Percentiles rank a stretch among this genome's conserved stretches.
Evolutionary conservation across 2,329 filamentous ascomycete genomes (phyloP).

Genomic region (Ilyonectria robusta): DNA sequence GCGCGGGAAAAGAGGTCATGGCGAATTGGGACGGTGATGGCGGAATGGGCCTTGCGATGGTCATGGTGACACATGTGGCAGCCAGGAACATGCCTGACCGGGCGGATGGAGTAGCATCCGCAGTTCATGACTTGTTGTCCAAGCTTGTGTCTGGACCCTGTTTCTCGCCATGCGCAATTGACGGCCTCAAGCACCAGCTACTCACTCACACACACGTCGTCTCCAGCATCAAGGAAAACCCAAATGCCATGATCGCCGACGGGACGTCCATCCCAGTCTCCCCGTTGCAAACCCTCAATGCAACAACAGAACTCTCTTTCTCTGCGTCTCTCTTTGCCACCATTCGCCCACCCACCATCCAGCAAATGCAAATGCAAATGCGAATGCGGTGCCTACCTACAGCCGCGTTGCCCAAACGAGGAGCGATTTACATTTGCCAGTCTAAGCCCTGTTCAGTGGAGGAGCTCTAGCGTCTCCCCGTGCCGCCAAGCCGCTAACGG

Average conservation of each 20-base stretch:
- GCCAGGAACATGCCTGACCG: background rate
- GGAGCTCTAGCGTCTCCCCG: background rate
- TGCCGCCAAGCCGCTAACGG: constrained; percentile 25
- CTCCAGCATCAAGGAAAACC: background rate
- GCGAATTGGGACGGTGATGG: background rate
- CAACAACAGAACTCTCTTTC: constrained; percentile 12
- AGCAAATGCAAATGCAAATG: background rate
- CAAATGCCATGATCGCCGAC: background rate
- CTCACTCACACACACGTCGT: background rate
- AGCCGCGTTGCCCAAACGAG: constrained; percentile 13
- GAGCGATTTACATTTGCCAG: constrained; percentile 10
- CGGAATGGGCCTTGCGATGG: background rate
- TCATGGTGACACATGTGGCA: background rate
- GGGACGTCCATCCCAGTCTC: background rate
- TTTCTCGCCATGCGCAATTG: background rate
- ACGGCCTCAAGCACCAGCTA: background rate
- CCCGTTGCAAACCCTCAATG: constrained; percentile 14
- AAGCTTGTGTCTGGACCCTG: background rate
- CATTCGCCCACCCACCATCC: background rate
- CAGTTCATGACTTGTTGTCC: background rate
- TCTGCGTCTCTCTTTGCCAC: background rate
- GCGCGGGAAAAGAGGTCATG: constrained; percentile 3
- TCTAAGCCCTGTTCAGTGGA: constrained; percentile 17
- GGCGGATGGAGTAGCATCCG: background rate
- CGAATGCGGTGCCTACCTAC: background rate